phyloP scores from a whole-genome alignment of 73 alveolate species.

The Paramecium primaurelia region DNA sequence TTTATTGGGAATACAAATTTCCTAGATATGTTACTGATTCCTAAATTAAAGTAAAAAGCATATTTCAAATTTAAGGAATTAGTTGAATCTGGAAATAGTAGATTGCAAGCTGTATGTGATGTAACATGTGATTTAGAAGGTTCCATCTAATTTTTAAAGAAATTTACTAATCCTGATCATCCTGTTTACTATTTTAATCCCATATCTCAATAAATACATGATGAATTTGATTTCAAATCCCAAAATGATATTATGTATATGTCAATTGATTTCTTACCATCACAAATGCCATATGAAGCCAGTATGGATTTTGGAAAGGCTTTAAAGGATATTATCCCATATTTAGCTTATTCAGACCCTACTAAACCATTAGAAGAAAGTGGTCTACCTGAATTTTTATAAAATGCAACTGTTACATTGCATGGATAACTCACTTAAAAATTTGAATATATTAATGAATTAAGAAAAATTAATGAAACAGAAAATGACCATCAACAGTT shows the following conservation, averaged over 20 bases:
- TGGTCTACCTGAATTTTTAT: conserved; percentile 64
- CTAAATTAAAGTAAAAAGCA: conserved; percentile 52
- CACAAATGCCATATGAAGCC: conserved; percentile 86
- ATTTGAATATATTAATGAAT: neutral
- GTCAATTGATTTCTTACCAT: conserved; percentile 85
- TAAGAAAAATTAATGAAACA: neutral
- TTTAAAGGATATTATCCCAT: conserved; percentile 61
- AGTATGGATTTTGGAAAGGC: conserved; percentile 73
- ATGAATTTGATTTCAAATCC: conserved; percentile 34
- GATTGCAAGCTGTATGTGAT: conserved; percentile 83
- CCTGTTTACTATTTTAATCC: conserved; percentile 79
- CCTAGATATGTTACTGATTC: conserved; percentile 75
- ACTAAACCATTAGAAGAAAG: conserved; percentile 60
- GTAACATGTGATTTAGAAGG: conserved; percentile 88
- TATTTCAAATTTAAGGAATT: neutral
- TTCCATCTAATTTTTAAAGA: conserved; percentile 71
- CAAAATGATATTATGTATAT: conserved; percentile 72
- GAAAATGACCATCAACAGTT: neutral
- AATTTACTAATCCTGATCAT: conserved; percentile 76
- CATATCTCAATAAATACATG: conserved; percentile 39
- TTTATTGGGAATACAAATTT: conserved; percentile 83
- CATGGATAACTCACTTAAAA: conserved; percentile 62
- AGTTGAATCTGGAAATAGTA: conserved; percentile 55
- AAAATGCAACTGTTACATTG: conserved; percentile 60
- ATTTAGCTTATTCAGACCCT: conserved; percentile 64